These are phyloP conservation scores for Castanea mollissima DNA, from an alignment of 306 rosid genomes.

Conservation along the genomic window DNA sequence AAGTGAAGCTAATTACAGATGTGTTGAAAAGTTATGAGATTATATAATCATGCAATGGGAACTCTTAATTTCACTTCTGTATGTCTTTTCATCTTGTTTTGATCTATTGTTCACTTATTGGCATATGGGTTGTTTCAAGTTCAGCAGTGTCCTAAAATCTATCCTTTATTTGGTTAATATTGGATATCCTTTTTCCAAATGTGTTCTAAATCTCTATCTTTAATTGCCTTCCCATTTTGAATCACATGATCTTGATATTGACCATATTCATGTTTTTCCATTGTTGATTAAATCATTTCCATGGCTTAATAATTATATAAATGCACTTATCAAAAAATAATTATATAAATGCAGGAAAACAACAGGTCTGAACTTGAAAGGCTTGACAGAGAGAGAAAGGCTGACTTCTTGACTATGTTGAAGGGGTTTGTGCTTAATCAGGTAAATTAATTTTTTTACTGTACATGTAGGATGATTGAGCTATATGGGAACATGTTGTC, in stretches of 20 bases:
- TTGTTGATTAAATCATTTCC: neutral
- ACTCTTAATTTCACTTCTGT: neutral
- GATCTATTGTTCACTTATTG: neutral
- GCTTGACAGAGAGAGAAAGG: conserved; percentile 71
- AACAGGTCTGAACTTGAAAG: conserved; percentile 90
- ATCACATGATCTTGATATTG: neutral
- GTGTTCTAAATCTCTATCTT: neutral
- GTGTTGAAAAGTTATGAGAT: neutral
- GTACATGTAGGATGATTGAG: neutral
- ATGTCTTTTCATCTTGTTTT: neutral
- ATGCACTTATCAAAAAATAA: conserved; percentile 28
- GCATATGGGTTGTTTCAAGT: neutral
- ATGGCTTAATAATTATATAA: conserved; percentile 22
- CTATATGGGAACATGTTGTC: neutral
- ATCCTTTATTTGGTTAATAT: neutral
- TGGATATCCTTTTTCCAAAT: neutral
- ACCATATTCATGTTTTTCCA: neutral
- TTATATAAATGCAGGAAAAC: conserved; percentile 67
- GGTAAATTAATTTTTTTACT: conserved; percentile 43
- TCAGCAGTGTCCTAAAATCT: neutral
- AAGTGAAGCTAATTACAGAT: neutral
- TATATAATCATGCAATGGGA: neutral
- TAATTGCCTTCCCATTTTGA: neutral
- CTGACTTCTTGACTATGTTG: conserved; percentile 83
- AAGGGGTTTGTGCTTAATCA: conserved; percentile 87